These are phyloP conservation scores for Bipolaris bicolor DNA, from an alignment of 2,329 filamentous ascomycete species.

Conservation along the genomic window DNA sequence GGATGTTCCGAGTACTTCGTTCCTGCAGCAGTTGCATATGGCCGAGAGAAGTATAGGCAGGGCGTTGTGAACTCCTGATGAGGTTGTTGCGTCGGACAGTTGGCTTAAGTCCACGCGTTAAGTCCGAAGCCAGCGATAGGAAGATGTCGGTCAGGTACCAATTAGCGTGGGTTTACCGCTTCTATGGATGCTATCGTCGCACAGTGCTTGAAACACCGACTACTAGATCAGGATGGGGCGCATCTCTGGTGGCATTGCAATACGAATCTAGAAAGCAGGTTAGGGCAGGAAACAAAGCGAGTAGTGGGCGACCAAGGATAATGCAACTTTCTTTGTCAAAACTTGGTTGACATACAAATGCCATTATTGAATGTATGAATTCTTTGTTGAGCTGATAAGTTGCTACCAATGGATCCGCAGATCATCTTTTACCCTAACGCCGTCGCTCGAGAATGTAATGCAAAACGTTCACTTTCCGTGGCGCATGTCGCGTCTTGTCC, in stretches of 20 bases:
- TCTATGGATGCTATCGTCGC: background rate
- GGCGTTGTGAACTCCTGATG: background rate
- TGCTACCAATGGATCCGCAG: background rate
- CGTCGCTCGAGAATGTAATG: constrained; percentile 33
- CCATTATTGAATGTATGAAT: background rate
- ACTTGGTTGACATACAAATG: background rate
- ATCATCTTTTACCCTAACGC: constrained; percentile 29
- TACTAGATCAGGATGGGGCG: too few species aligned
- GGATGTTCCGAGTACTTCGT: background rate
- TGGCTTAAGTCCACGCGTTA: background rate
- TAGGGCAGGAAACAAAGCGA: background rate
- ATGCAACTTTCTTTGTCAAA: too few species aligned
- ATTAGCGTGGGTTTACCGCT: background rate
- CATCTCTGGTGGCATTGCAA: background rate
- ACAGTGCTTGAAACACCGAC: background rate
- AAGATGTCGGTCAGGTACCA: background rate
- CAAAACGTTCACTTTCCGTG: background rate
- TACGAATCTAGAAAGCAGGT: background rate
- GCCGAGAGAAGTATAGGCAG: background rate
- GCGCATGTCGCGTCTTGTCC: background rate
- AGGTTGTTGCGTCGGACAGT: background rate
- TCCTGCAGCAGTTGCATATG: background rate
- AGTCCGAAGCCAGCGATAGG: background rate
- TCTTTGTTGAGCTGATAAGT: background rate
- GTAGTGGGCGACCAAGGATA: too few species aligned